Evolutionary conservation across 495 filamentous ascomycete genomes (phyloP).

Genomic region (Hypoxylon fuscum): DNA sequence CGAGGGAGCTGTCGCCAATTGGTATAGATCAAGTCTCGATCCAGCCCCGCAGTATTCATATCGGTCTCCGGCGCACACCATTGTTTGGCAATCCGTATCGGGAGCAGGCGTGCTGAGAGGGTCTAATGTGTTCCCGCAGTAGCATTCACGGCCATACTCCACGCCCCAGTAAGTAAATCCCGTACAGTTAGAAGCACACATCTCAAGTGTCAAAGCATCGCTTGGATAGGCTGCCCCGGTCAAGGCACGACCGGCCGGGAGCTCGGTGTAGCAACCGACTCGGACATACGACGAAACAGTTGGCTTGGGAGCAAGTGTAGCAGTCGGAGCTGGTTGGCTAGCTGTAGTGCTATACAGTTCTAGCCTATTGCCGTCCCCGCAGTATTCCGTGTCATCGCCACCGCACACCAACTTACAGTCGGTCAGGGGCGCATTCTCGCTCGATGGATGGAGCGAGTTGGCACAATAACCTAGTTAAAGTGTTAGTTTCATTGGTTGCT

Average conservation of each 20-base stretch:
- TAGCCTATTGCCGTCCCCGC: conserved; percentile 55
- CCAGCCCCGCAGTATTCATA: conserved; percentile 51
- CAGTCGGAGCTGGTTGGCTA: conserved; percentile 40
- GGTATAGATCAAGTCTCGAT: conserved; percentile 46
- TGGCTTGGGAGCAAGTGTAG: conserved; percentile 46
- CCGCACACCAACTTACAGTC: conserved; percentile 62
- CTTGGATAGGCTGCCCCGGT: conserved; percentile 41
- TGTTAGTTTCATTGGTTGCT: conserved; percentile 14
- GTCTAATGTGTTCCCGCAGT: conserved; percentile 49
- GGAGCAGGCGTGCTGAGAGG: conserved; percentile 39
- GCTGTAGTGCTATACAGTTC: conserved; percentile 57
- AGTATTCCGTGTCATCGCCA: conserved; percentile 55
- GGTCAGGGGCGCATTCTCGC: conserved; percentile 46
- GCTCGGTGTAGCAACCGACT: conserved; percentile 59
- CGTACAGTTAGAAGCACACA: conserved; percentile 43
- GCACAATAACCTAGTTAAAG: conserved; percentile 55
- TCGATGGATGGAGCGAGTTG: conserved; percentile 52
- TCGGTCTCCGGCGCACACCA: conserved; percentile 42
- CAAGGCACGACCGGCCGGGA: conserved; percentile 51
- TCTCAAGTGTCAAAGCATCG: conserved; percentile 48
- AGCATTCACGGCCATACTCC: conserved; percentile 52
- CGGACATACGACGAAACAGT: conserved; percentile 45
- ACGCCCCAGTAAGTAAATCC: conserved; percentile 47
- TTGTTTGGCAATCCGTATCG: conserved; percentile 46
- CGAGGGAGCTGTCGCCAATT: conserved; percentile 24